Conservation (phyloP, 345 rosid species). For the Gossypium arboreum region DNA sequence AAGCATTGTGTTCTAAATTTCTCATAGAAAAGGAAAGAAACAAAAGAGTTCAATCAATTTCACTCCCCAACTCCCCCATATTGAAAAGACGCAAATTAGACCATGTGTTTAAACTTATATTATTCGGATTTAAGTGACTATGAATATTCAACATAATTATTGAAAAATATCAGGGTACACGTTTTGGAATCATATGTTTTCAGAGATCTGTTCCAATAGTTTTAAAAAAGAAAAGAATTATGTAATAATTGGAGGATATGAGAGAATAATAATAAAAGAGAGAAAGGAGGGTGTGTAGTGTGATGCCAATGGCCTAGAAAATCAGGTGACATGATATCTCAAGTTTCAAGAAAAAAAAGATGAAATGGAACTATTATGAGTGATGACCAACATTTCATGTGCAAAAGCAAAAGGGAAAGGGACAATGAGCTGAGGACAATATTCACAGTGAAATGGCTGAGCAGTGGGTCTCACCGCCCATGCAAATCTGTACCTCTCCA, state of each 20-base stretch:
- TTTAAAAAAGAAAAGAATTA: too few species aligned
- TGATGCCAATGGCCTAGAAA: conserved; percentile 18
- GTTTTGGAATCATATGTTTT: too few species aligned
- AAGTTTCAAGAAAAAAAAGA: conserved; percentile 16
- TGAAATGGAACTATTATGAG: neutral
- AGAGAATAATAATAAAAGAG: neutral
- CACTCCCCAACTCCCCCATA: neutral
- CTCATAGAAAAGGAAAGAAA: neutral
- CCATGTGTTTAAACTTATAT: too few species aligned
- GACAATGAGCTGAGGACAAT: conserved; percentile 33
- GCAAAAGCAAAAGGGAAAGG: conserved; percentile 22
- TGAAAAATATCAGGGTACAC: too few species aligned
- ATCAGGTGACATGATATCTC: conserved; percentile 5
- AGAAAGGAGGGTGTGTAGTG: conserved; percentile 8
- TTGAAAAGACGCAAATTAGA: neutral
- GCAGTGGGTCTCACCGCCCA: conserved; percentile 32
- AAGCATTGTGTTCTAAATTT: neutral
- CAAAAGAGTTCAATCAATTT: neutral
- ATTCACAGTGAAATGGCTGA: conserved; percentile 21
- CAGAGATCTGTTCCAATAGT: too few species aligned
- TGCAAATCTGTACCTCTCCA: conserved; percentile 27
- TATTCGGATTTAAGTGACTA: neutral
- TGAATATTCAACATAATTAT: too few species aligned
- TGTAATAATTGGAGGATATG: neutral
- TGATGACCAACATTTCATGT: conserved; percentile 39